Evolutionary conservation across 2,329 filamentous ascomycete genomes (phyloP).

Genomic region (Fusarium coicis): DNA sequence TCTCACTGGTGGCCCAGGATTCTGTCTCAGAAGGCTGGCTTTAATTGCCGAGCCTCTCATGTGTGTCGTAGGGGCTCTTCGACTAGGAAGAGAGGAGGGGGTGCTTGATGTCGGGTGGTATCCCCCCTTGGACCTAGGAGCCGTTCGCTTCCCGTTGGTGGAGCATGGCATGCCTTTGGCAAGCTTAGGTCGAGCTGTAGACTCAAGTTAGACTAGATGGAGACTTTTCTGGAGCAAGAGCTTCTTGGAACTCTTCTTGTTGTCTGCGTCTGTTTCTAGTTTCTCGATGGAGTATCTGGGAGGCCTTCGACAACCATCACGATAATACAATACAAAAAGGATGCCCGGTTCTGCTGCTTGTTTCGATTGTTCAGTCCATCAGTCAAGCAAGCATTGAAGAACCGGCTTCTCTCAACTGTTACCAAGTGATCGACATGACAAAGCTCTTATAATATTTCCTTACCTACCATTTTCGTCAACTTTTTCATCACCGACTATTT

Average conservation of each 20-base stretch:
- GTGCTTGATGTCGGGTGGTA: constrained; percentile 28
- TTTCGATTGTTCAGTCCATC: constrained; percentile 26
- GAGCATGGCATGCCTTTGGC: constrained; percentile 30
- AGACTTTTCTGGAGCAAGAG: constrained; percentile 37
- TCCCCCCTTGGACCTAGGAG: constrained; percentile 38
- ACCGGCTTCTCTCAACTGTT: constrained; percentile 43
- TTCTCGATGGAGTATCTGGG: constrained; percentile 34
- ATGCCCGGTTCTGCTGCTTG: constrained; percentile 33
- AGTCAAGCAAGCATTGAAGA: constrained; percentile 40
- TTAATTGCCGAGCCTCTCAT: constrained; percentile 39
- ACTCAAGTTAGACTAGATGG: constrained; percentile 28
- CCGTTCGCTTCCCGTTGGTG: constrained; percentile 46
- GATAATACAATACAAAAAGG: constrained; percentile 46
- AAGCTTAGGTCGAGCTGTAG: constrained; percentile 25
- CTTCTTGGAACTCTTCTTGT: constrained; percentile 18
- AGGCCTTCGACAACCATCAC: constrained; percentile 43
- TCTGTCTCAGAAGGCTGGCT: constrained; percentile 33
- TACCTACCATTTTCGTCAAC: constrained; percentile 16
- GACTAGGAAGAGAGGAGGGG: constrained; percentile 20
- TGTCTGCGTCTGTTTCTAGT: constrained; percentile 18
- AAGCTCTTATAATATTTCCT: constrained; percentile 33
- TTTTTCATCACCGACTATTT: constrained; percentile 12
- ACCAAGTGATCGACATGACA: constrained; percentile 37
- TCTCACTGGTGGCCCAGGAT: constrained; percentile 33
- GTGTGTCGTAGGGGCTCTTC: constrained; percentile 21